Evolutionary conservation across 306 rosid species (phyloP), one percentile per base, ranked within the genome.

Genomic region (Erythrophleum fordii): DNA sequence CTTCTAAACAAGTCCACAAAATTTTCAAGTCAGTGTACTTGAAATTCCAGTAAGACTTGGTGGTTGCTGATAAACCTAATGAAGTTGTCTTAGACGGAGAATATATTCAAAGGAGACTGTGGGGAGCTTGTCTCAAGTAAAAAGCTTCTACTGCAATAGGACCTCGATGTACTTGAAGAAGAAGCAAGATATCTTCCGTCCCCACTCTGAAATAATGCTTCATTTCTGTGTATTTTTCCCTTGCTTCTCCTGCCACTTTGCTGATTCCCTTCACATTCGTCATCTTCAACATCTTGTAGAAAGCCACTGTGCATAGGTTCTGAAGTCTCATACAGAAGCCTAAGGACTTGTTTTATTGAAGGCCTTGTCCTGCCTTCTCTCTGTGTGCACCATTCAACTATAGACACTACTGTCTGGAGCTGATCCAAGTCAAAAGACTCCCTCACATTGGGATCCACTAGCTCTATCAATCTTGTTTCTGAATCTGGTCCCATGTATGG

Each of bases 161-260:
- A 93, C 73, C 94, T 84, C 22, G 99, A 89, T n/a, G 99, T 96
- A 82, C 99, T 96, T 12, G 99, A 96, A 55, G 99, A 96, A 26
- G 99, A 96, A 81, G 99, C 98, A 29, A 93, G 92, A 83, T 86
- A 89, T 86, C 94, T 96, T 67, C 93, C 98, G 44, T 92, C 99
- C 29, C 97, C 98, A 23, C 97, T 91, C 60, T 86, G 87, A 75
- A 86, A 90, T 71, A 77, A 67, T 23, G 81, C 87, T 49, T 92
- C 97, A 34, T 85, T 84, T 75, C 90, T 77, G 28, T 77, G 88
- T 81, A 82, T 83, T 81, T 92, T 89, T 9, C 94, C 97, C 69
- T 88, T 91, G 85, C 93, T 87, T 48, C 87, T 87, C 83, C 97
- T 88, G 28, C 90, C 89, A 80, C 90, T 82, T 52, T 92, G 90